phyloP scores from a whole-genome alignment of 2,329 filamentous ascomycete genomes.

The Penicillium sp. region DNA sequence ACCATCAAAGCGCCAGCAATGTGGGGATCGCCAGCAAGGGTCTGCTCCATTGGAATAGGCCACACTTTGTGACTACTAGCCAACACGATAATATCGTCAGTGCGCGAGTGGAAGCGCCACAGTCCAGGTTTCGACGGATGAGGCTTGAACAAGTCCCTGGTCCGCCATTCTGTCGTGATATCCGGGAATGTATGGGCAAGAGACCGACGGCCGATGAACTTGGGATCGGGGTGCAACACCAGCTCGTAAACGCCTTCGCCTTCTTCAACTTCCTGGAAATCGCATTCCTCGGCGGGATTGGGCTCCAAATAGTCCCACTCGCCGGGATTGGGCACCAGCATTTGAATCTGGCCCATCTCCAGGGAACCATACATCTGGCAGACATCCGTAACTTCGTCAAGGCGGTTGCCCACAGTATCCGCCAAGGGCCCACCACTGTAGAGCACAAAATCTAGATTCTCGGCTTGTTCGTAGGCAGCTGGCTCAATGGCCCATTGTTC shows the following conservation, averaged over 20 bases:
- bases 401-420: constrained; percentile 7
- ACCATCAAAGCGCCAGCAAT: constrained; percentile 17
- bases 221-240: constrained; percentile 13
- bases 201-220: constrained; percentile 11
- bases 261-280: constrained; percentile 16
- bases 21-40: constrained; percentile 10
- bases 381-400: constrained; percentile 14
- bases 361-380: constrained; percentile 15
- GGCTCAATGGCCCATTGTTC: constrained; percentile 13
- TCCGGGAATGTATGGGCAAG: constrained; percentile 23
- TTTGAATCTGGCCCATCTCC: constrained; percentile 15
- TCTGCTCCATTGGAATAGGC: constrained; percentile 21
- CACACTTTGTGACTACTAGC: constrained; percentile 16
- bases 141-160: constrained; percentile 23
- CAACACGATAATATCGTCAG: constrained; percentile 18
- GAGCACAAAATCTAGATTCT: constrained; percentile 13
- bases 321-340: constrained; percentile 11
- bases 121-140: constrained; percentile 22
- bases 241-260: constrained; percentile 14
- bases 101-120: constrained; percentile 19
- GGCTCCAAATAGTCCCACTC: constrained; percentile 16
- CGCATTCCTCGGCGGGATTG: constrained; percentile 16
- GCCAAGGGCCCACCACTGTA: constrained; percentile 10
- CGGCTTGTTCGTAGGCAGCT: constrained; percentile 7
- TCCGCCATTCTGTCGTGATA: constrained; percentile 17